Base-by-base conservation (phyloP, 805 yeast genomes). In the Saccharomyces kudriavzevii region DNA sequence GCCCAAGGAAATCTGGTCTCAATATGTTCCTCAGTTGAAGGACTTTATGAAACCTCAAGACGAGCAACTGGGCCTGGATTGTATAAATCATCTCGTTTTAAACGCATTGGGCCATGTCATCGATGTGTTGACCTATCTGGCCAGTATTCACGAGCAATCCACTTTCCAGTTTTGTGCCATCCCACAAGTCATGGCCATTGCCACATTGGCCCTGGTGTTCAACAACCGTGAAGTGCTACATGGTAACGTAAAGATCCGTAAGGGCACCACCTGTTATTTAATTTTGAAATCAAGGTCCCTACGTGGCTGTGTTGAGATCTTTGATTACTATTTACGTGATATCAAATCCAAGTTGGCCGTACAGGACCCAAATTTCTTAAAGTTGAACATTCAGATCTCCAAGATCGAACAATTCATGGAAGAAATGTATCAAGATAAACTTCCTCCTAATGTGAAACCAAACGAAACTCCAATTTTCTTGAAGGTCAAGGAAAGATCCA, bases 101-200 rank as follows among this genome's bases (percentile, higher is more conserved):
- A 84, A 90, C 67, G 84, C 96, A 1, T 75, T 94, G 66, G 75
- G 73, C 28, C 97, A 92, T 65, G 90, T 81, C 43, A 80, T 79
- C 51, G 94, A 89, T 64, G 86, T 83, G 29, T 77, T 94, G 61
- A 78, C 79, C 50, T 94, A 87, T 68, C 76, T 94, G 53, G 79
- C 92, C 17, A 75, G 83, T 56, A 80, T 94, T 49, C 79, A 79
- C 55, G 99, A 94, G 67, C 87, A 85, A 56, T 82, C 96, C 1
- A 73, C 85, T 49, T 94, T 89, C 76, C 86, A 84, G 62, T 94
- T 94, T 75, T 91, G 97, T 74, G 89, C 97, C 10, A 94, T 94
- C 66, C 99, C 99, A 20, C 99, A 94, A 74, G 97, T 92, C 20
- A 94, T 94, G 99, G 97, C 98, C 40, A 87, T 94, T 69, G 97